Evolutionary conservation across 2,329 filamentous ascomycete genomes (phyloP).

Genomic region (Hypoxylon sp.): DNA sequence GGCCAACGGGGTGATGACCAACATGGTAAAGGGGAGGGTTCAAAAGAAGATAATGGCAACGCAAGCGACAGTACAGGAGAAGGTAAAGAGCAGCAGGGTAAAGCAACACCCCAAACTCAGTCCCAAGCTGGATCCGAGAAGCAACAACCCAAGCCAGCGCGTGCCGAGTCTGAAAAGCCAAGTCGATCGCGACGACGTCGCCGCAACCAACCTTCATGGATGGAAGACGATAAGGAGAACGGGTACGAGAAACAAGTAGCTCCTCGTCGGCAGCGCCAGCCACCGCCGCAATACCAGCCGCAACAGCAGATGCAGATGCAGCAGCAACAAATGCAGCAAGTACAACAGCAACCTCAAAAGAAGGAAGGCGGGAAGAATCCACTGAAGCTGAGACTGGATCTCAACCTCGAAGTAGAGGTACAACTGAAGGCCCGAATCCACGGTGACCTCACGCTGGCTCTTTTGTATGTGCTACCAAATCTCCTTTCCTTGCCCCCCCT

Average conservation of each 20-base stretch:
- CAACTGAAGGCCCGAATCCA: constrained; percentile 89
- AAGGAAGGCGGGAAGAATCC: constrained; percentile 69
- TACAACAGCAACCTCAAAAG: constrained; percentile 49
- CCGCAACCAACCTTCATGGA: constrained; percentile 53
- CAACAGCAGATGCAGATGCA: constrained; percentile 44
- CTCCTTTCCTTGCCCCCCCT: constrained; percentile 6
- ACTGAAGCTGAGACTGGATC: constrained; percentile 79
- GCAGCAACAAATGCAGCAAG: constrained; percentile 45
- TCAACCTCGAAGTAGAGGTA: constrained; percentile 88
- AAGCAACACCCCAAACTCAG: constrained; percentile 17
- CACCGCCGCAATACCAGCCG: constrained; percentile 42
- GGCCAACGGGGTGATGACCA: constrained; percentile 29
- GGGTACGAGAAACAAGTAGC: constrained; percentile 52
- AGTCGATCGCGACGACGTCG: constrained; percentile 50
- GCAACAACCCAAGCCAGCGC: constrained; percentile 46
- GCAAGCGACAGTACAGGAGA: background rate
- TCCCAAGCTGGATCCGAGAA: constrained; percentile 42
- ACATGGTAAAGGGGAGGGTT: constrained; percentile 25
- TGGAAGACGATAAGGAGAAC: constrained; percentile 51
- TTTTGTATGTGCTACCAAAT: constrained; percentile 64
- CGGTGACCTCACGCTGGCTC: constrained; percentile 83
- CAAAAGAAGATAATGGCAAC: constrained; percentile 13
- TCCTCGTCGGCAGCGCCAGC: constrained; percentile 42
- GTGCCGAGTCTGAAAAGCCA: constrained; percentile 49
- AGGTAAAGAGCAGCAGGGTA: constrained; percentile 27